These are phyloP conservation scores for Colletotrichum shisoi DNA, from an alignment of 2,329 filamentous ascomycete genomes.

Conservation along the genomic window DNA sequence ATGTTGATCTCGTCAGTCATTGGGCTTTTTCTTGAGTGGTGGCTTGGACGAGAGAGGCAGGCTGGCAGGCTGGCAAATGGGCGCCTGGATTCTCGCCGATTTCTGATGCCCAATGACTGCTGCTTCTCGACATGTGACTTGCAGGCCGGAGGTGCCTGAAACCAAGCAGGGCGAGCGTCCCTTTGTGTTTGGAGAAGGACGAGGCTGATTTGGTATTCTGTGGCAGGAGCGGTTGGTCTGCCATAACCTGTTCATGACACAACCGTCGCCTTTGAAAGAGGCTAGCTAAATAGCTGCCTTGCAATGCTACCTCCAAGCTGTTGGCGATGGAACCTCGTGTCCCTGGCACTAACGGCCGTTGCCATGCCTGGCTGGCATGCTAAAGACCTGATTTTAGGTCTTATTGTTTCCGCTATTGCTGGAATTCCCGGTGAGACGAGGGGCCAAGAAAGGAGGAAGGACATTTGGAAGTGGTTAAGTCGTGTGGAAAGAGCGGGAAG, in stretches of 20 bases:
- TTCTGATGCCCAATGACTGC: constrained; percentile 24
- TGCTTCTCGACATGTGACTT: constrained; percentile 23
- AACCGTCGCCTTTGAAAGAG: background rate
- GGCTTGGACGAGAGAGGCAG: background rate
- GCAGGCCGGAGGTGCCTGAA: constrained; percentile 22
- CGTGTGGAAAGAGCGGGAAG: constrained; percentile 32
- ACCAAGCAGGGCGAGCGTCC: background rate
- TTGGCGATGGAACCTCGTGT: constrained; percentile 21
- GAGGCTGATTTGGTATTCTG: background rate
- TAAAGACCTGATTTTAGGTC: constrained; percentile 35
- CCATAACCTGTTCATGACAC: background rate
- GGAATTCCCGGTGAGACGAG: constrained; percentile 25
- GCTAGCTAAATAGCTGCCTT: background rate
- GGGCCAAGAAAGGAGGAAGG: constrained; percentile 5
- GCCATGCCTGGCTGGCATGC: background rate
- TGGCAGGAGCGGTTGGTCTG: background rate
- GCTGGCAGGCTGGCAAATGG: constrained; percentile 15
- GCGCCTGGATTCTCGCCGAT: constrained; percentile 32
- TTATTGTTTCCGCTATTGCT: constrained; percentile 27
- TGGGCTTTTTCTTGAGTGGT: constrained; percentile 8
- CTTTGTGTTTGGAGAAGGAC: background rate
- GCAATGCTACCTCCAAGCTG: constrained; percentile 23
- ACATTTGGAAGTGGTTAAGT: background rate
- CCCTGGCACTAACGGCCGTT: constrained; percentile 23
- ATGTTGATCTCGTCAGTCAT: constrained; percentile 19